phyloP scores from a whole-genome alignment of 2,329 filamentous ascomycete species.

The Colletotrichum sublineola region DNA sequence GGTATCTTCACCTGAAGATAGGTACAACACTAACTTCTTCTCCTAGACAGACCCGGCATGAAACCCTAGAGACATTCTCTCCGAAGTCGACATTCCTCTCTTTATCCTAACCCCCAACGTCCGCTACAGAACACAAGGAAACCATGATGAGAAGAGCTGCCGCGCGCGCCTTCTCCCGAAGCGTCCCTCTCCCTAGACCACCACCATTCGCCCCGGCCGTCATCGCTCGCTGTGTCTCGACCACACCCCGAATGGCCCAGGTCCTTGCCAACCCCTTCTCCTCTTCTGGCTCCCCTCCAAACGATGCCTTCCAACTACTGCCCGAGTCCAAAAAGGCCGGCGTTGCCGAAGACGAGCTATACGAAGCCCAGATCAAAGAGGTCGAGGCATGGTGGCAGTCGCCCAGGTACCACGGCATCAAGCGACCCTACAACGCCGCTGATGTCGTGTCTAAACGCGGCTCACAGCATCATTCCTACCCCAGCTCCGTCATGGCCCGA shows the following conservation, averaged over 20 bases:
- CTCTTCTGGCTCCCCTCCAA: slow-evolving; percentile 54
- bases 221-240: slow-evolving; percentile 50
- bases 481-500: slow-evolving; percentile 93
- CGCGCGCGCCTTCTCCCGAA: slow-evolving; percentile 48
- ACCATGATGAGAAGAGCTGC: slow-evolving; percentile 53
- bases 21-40: slow-evolving; percentile 18
- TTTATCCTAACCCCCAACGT: background rate
- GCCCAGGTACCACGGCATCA: slow-evolving; percentile 88
- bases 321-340: slow-evolving; percentile 83
- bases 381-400: slow-evolving; percentile 93
- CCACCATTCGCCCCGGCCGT: slow-evolving; percentile 40
- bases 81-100: background rate
- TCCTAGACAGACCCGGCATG: background rate
- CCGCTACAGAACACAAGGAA: background rate
- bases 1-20: background rate
- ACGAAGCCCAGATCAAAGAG: slow-evolving; percentile 84
- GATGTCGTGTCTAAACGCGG: slow-evolving; percentile 96
- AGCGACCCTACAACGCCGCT: slow-evolving; percentile 88
- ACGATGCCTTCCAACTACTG: slow-evolving; percentile 89
- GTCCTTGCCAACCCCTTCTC: slow-evolving; percentile 38
- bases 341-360: slow-evolving; percentile 85
- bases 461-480: slow-evolving; percentile 86
- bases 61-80: background rate
- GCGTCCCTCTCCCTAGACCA: slow-evolving; percentile 45
- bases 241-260: slow-evolving; percentile 50